phyloP scores from a whole-genome alignment of 2,329 filamentous ascomycete genomes.

The Acephala macrosclerotiorum region DNA sequence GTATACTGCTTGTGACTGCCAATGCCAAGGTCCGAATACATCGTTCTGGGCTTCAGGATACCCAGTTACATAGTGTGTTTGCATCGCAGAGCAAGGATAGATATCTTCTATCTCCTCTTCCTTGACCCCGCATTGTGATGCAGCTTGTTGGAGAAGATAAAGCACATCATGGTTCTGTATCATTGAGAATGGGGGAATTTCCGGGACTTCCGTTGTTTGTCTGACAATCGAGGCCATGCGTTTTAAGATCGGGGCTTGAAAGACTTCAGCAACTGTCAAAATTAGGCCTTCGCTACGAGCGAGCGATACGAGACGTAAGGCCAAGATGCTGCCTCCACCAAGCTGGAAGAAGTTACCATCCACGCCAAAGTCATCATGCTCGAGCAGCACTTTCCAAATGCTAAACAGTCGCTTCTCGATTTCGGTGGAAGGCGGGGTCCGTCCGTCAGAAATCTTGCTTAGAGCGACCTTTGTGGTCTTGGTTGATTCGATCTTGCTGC shows the following conservation, averaged over 20 bases:
- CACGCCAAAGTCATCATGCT: neutral
- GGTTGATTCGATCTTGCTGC: neutral
- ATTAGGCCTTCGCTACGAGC: constrained; percentile 11
- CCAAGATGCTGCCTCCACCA: constrained; percentile 54
- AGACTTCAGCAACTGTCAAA: constrained; percentile 19
- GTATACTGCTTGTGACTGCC: constrained; percentile 19
- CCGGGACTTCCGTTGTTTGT: neutral
- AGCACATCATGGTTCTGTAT: neutral
- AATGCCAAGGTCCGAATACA: constrained; percentile 12
- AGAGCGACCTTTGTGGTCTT: neutral
- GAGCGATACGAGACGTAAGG: constrained; percentile 49
- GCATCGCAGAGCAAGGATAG: constrained; percentile 46
- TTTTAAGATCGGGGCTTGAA: constrained; percentile 12
- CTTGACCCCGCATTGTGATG: constrained; percentile 6
- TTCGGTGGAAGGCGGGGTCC: neutral
- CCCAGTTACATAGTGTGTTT: constrained; percentile 43
- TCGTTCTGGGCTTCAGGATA: constrained; percentile 19
- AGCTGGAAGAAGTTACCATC: constrained; percentile 50
- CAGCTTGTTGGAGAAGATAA: neutral
- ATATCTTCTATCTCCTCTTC: constrained; percentile 43
- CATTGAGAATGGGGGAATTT: neutral
- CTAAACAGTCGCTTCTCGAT: constrained; percentile 1
- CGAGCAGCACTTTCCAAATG: constrained; percentile 10
- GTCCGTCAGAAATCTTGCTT: neutral
- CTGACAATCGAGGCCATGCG: constrained; percentile 8